Base-by-base conservation (phyloP, 2,329 filamentous ascomycete species). In the Neoarthrinium moseri region DNA sequence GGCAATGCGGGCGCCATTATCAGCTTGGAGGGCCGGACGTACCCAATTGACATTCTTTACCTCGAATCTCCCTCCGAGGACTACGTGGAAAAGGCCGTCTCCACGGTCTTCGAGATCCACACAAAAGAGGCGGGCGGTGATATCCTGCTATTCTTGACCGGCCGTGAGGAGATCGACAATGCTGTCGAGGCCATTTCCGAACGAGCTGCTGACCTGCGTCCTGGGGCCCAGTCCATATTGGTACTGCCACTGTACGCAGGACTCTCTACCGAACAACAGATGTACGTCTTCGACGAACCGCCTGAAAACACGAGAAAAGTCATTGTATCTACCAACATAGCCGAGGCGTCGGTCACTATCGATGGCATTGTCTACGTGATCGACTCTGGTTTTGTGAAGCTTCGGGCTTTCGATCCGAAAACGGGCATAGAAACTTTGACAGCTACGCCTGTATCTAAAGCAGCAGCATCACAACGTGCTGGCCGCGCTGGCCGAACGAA, bases 321-420 rank as follows among this genome's bases (percentile, higher is more conserved):
- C 30, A 88, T 99, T 27, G 85, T 96, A 54, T 87, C 89, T 4
- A 97, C 94, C 48, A 97, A 97, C 62, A 96, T 97, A 53, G 91
- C 94, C 11, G 94, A 99, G 71, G 92, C 94, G 4, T 96, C 90
- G 2, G 87, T 99, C 34, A 97, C 94, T 13, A 95, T 97, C 46
- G 86, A 94, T 43, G 91, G 90, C 3, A 91, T 97, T 49, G 84
- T 91, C 45, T 95, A 89, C 59, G 92, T 99, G 5, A 73, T 97
- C 40, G 94, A 99, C 65, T 85, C 82, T 43, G 94, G 94, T 1
- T 96, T 89, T 61, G 91, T 95, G 54, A 97, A 97, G 64, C 73
- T 96, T 17, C 83, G 91, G 30, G 86, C 88, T 6, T 97, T 90
- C 68, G 87, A 95, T 54, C 89, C 92, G 0, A 75, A 64, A 13